Evolutionary conservation across 768 basidiomycete genomes (phyloP).

Genomic region (Trametes maxima): DNA sequence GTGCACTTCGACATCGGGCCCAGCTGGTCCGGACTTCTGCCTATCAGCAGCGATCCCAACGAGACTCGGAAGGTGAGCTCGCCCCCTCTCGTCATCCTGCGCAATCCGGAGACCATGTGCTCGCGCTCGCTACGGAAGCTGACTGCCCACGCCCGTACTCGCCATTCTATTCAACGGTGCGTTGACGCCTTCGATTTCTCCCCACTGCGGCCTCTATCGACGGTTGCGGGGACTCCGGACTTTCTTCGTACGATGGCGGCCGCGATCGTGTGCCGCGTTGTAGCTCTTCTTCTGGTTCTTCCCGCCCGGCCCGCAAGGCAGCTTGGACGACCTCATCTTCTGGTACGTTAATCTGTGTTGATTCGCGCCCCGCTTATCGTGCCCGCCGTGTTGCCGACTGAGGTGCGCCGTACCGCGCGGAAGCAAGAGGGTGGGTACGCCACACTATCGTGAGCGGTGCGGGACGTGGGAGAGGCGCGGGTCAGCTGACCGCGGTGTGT

Average conservation of each 20-base stretch:
- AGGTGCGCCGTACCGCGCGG: no score
- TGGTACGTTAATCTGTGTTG: constrained; percentile 46
- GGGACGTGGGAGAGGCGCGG: background rate
- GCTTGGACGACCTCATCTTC: constrained; percentile 72
- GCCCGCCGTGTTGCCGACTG: no score
- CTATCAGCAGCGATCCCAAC: constrained; percentile 59
- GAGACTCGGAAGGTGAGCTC: constrained; percentile 65
- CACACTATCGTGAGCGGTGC: no score
- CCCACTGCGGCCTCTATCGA: no score
- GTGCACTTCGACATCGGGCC: constrained; percentile 76
- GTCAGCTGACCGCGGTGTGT: background rate
- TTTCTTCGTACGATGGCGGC: no score
- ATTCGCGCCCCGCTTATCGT: background rate
- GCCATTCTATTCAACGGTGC: background rate
- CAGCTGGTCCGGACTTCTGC: constrained; percentile 74
- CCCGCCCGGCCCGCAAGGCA: constrained; percentile 74
- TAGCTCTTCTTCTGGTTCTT: constrained; percentile 87
- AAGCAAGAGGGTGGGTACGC: background rate
- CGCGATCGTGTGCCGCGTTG: background rate
- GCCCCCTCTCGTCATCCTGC: background rate
- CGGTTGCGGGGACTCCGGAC: no score
- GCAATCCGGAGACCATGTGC: background rate
- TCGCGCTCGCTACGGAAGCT: background rate
- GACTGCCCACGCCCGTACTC: background rate
- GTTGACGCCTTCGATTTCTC: background rate